Conservation (phyloP, 495 filamentous ascomycete genomes). For the Cryomyces minteri region DNA sequence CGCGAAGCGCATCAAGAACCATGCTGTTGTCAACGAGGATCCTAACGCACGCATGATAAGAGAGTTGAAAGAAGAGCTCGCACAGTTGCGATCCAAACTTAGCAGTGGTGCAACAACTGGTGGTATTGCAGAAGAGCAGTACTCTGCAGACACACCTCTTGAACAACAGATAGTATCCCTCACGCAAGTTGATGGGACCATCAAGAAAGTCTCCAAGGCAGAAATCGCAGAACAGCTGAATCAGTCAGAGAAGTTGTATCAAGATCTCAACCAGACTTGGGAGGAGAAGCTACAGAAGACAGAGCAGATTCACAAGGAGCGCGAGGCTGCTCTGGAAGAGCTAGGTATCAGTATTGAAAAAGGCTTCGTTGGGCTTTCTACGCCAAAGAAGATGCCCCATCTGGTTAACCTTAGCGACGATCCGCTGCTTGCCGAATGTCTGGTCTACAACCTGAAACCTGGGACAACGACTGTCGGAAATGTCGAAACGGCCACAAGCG, state of each 20-base stretch:
- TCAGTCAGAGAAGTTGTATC: slow-evolving; percentile 89
- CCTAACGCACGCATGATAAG: slow-evolving; percentile 98
- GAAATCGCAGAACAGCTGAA: slow-evolving; percentile 94
- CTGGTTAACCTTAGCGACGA: slow-evolving; percentile 96
- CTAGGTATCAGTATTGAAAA: slow-evolving; percentile 98
- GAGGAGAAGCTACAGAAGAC: slow-evolving; percentile 92
- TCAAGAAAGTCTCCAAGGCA: slow-evolving; percentile 95
- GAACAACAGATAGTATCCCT: slow-evolving; percentile 96
- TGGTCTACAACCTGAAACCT: slow-evolving; percentile 97
- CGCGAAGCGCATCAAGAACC: slow-evolving; percentile 98
- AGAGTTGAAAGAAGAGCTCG: slow-evolving; percentile 89
- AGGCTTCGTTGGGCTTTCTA: slow-evolving; percentile 86
- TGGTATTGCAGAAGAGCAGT: slow-evolving; percentile 51
- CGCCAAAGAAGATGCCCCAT: slow-evolving; percentile 98
- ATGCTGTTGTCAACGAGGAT: slow-evolving; percentile 97
- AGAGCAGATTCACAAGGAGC: slow-evolving; percentile 92
- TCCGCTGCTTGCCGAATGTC: slow-evolving; percentile 83
- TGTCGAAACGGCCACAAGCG: slow-evolving; percentile 58
- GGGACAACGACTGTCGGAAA: slow-evolving; percentile 87
- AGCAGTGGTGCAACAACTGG: slow-evolving; percentile 38
- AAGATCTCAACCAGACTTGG: slow-evolving; percentile 97
- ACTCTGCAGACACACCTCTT: slow-evolving; percentile 77
- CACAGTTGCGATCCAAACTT: slow-evolving; percentile 72
- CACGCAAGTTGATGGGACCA: slow-evolving; percentile 59
- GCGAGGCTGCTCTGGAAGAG: slow-evolving; percentile 87